These are phyloP conservation scores for Fusarium nygamai DNA, from an alignment of 2,329 filamentous ascomycete genomes.

Conservation along the genomic window DNA sequence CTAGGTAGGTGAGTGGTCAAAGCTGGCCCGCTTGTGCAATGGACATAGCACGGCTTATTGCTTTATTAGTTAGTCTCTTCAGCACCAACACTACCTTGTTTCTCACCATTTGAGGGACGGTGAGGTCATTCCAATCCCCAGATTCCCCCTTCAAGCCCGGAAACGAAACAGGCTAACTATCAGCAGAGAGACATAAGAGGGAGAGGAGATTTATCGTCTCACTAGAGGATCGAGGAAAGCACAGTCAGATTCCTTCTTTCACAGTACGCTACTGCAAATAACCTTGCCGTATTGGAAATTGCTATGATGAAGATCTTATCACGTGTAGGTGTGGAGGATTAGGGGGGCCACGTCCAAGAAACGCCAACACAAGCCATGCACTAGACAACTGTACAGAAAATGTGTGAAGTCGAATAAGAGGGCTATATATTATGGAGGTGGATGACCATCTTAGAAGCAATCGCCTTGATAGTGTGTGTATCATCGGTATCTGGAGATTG, in stretches of 20 bases:
- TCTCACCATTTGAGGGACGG: constrained; percentile 13
- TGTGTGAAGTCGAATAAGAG: background rate
- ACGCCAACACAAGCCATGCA: constrained; percentile 9
- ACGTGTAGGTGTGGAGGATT: constrained; percentile 39
- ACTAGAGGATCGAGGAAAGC: background rate
- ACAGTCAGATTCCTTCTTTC: constrained; percentile 13
- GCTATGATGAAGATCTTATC: constrained; percentile 42
- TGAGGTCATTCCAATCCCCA: constrained; percentile 36
- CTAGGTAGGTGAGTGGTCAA: constrained; percentile 20
- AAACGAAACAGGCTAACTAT: constrained; percentile 4
- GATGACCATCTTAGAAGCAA: background rate
- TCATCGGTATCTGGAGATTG: background rate
- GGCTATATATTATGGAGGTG: background rate
- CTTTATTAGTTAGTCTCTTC: background rate
- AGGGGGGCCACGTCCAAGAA: constrained; percentile 26
- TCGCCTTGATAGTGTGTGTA: background rate
- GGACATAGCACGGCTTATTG: constrained; percentile 4
- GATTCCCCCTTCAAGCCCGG: constrained; percentile 18
- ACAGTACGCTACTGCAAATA: constrained; percentile 15
- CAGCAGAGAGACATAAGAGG: background rate
- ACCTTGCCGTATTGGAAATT: constrained; percentile 37
- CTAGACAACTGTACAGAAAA: constrained; percentile 4
- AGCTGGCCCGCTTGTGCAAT: constrained; percentile 9
- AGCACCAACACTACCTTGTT: constrained; percentile 9
- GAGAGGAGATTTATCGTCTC: background rate